phyloP scores from a whole-genome alignment of 2,329 filamentous ascomycete species.

The Chaetothyriales sp. region DNA sequence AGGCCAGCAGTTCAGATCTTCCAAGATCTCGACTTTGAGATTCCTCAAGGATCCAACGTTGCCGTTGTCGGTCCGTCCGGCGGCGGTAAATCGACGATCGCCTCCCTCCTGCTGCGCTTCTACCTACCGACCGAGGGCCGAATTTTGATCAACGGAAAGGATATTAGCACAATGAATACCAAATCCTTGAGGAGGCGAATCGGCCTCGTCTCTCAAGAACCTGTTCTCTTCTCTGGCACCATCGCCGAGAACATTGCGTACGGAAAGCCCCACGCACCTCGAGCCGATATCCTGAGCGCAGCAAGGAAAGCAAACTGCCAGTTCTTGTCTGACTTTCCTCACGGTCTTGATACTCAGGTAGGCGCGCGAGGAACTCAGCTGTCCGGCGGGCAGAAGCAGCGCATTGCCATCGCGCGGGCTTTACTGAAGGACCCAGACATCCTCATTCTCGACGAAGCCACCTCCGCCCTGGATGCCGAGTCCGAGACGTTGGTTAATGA shows the following conservation, averaged over 20 bases:
- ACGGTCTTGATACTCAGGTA: constrained; percentile 85
- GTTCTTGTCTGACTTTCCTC: constrained; percentile 92
- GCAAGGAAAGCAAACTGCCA: constrained; percentile 87
- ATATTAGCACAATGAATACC: constrained; percentile 74
- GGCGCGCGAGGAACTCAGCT: constrained; percentile 85
- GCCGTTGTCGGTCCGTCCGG: constrained; percentile 93
- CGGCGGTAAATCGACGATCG: constrained; percentile 91
- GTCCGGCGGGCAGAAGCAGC: constrained; percentile 91
- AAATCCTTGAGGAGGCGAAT: constrained; percentile 87
- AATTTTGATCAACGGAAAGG: constrained; percentile 70
- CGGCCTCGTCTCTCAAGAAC: constrained; percentile 89
- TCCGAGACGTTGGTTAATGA: constrained; percentile 93
- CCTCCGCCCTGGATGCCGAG: constrained; percentile 87
- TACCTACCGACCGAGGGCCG: constrained; percentile 66
- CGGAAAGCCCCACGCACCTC: constrained; percentile 62
- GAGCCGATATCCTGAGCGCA: constrained; percentile 68
- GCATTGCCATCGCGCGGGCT: constrained; percentile 90
- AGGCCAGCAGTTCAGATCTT: constrained; percentile 86
- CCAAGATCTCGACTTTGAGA: constrained; percentile 72
- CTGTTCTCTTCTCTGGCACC: constrained; percentile 70
- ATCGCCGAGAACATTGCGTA: constrained; percentile 81
- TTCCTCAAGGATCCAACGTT: constrained; percentile 84
- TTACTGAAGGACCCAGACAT: constrained; percentile 94
- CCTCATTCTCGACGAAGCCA: constrained; percentile 89
- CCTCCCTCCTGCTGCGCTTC: constrained; percentile 78